Evolutionary conservation across 1,284 basidiomycete species (phyloP), one percentile per base, ranked within the genome.

Genomic region (Nidula niveotomentosa): DNA sequence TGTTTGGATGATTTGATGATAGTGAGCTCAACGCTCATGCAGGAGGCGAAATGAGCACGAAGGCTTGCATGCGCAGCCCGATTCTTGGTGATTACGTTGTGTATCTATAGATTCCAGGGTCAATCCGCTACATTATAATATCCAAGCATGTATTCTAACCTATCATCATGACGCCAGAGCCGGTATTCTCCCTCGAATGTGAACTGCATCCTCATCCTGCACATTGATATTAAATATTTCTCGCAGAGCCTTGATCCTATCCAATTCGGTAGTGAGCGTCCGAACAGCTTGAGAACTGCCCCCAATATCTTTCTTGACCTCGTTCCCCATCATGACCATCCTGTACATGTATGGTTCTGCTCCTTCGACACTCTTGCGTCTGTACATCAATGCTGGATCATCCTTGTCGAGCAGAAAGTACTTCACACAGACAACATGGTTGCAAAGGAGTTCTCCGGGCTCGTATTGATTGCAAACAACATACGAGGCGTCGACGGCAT

Each of bases 141-240:
- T 23, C 4, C 23, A n/a, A n/a, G n/a, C n/a, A n/a, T n/a, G n/a
- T n/a, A n/a, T n/a, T 23, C 23, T 23, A 4, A 23, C 23, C 23
- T 23, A 23, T 23, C 23, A 23, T 23, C 23, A 23, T 23, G 23
- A 23, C 4, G 23, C 23, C 39, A 56, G 39, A 44, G 53, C 56
- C 8, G 54, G 23, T 8, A n/a, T 50, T 15, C 59, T 52, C 10
- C 68, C 69, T 36, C 52, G 44, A 15, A 74, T 70, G 56, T 67
- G 53, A 18, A 47, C 45, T 41, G 63, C 52, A 37, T 65, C 62
- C 30, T 60, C 62, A 8, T 60, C 58, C 23, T 52, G 51, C 37
- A 73, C 54, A 15, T 58, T 58, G 23, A 74, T 59, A 18, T 67
- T 65, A 55, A 73, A 75, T 23, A 68, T 56, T 47, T 72, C 68